These are phyloP conservation scores for Gynostemma pentaphyllum DNA, from an alignment of 306 rosid species.

Conservation along the genomic window DNA sequence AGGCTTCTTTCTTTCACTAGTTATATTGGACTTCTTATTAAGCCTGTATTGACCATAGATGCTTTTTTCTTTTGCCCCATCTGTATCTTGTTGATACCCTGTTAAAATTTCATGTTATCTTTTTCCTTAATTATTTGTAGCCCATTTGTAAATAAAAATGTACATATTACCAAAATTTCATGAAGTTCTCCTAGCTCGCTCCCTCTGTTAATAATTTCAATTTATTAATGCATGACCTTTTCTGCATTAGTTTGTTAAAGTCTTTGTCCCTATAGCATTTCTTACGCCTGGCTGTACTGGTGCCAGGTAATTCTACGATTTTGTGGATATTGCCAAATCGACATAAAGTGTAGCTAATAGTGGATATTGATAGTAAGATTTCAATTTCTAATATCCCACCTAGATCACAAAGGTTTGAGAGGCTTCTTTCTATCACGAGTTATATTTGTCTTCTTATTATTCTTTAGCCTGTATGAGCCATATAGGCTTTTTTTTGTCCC, in stretches of 20 bases:
- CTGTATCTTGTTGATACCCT: background rate
- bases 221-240: background rate
- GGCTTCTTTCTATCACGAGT: constrained; percentile 5
- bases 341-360: constrained; percentile 55
- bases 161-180: background rate
- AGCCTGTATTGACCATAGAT: background rate
- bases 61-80: no score
- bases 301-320: constrained; percentile 66
- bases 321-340: constrained; percentile 11
- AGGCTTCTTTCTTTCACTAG: constrained; percentile 7
- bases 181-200: background rate
- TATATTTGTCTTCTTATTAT: background rate
- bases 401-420: constrained; percentile 48
- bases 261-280: constrained; percentile 79
- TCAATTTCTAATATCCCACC: constrained; percentile 57
- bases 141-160: background rate
- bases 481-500: background rate
- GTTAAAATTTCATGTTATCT: background rate
- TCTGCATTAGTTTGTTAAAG: no score
- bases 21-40: background rate
- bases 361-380: constrained; percentile 58
- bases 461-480: background rate
- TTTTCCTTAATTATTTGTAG: background rate
- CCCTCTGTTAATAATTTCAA: background rate
- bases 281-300: constrained; percentile 74